These are phyloP conservation scores for Aspergillus leporis DNA, from an alignment of 495 filamentous ascomycete genomes.

Conservation along the genomic window DNA sequence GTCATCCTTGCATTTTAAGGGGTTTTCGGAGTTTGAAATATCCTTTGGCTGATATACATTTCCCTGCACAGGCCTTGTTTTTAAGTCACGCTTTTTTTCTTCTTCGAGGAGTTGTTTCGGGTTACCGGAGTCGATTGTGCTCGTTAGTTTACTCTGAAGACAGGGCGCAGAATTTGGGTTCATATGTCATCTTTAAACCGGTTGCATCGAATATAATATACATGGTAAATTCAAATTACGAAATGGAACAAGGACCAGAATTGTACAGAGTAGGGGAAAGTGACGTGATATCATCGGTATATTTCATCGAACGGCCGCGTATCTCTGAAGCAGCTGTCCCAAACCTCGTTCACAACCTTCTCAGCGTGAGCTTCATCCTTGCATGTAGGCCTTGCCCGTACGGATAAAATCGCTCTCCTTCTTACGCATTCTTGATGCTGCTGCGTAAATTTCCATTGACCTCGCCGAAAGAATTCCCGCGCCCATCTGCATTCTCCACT, in stretches of 20 bases:
- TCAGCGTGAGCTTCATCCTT: slow-evolving; percentile 85
- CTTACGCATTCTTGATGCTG: slow-evolving; percentile 94
- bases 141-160: not conserved
- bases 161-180: not conserved
- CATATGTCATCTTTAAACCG: not conserved
- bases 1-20: slow-evolving; percentile 23
- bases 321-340: slow-evolving; percentile 94
- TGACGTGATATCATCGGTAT: slow-evolving; percentile 64
- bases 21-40: slow-evolving; percentile 25
- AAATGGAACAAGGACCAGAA: slow-evolving; percentile 12
- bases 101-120: slow-evolving; percentile 19
- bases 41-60: slow-evolving; percentile 10
- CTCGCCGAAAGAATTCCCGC: slow-evolving; percentile 76
- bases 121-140: not conserved
- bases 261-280: not conserved
- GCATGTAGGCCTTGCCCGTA: slow-evolving; percentile 71
- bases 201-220: slow-evolving; percentile 5
- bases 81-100: slow-evolving; percentile 19
- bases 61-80: slow-evolving; percentile 6
- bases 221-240: not conserved
- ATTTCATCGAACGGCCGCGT: slow-evolving; percentile 96
- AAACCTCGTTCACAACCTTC: slow-evolving; percentile 91
- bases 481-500: slow-evolving; percentile 93
- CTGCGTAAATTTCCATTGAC: slow-evolving; percentile 83
- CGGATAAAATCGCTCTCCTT: slow-evolving; percentile 72